phyloP scores from a whole-genome alignment of 768 basidiomycete species.

The Pisolithus tinctorius region DNA sequence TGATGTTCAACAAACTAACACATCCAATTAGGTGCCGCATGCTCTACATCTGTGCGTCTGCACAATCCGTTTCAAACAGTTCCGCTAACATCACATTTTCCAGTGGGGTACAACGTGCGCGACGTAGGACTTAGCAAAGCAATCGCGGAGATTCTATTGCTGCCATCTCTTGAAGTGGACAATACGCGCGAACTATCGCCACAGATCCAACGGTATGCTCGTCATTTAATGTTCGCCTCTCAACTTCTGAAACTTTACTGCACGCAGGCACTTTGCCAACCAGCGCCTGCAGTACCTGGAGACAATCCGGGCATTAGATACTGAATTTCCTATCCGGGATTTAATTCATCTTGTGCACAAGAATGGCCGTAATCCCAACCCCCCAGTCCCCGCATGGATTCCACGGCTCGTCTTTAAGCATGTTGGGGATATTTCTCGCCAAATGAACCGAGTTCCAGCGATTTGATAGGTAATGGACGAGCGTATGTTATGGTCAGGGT shows the following conservation, averaged over 20 bases:
- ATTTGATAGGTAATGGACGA: too few relatives aligned
- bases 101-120: background rate
- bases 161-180: background rate
- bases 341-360: conserved; percentile 14
- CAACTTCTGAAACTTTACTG: background rate
- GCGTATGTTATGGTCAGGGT: too few relatives aligned
- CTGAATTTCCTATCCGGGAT: background rate
- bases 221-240: background rate
- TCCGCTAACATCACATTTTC: background rate
- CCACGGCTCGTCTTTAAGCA: background rate
- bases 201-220: background rate
- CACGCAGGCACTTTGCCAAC: background rate
- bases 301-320: background rate
- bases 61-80: background rate
- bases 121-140: background rate
- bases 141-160: background rate
- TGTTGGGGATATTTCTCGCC: background rate
- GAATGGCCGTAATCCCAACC: background rate
- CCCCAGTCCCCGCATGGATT: background rate
- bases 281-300: background rate
- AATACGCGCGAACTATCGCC: background rate
- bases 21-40: background rate
- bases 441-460: too few relatives aligned
- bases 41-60: background rate
- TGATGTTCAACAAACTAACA: background rate